Percentiles rank a stretch among this genome's conserved stretches.
Conservation (phyloP, 495 filamentous ascomycete genomes). For the Echria macrotheca region DNA sequence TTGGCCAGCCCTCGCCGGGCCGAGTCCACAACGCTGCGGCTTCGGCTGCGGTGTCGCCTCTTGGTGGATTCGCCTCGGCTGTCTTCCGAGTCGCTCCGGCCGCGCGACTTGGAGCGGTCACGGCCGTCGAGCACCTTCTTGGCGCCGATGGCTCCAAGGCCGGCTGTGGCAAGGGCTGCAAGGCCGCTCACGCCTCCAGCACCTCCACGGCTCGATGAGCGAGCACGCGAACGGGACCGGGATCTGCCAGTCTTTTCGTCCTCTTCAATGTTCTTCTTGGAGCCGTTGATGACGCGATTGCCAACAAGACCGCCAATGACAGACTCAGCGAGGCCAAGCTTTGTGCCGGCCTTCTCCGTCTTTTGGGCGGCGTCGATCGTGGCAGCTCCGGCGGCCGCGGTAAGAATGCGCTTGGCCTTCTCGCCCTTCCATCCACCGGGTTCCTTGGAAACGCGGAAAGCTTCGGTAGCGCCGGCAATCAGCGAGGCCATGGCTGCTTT, state of each 20-base stretch:
- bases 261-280: slow-evolving; percentile 56
- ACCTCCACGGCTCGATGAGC: slow-evolving; percentile 39
- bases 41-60: slow-evolving; percentile 39
- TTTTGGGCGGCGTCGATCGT: slow-evolving; percentile 75
- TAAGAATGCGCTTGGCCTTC: slow-evolving; percentile 82
- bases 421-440: slow-evolving; percentile 78
- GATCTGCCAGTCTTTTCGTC: slow-evolving; percentile 46
- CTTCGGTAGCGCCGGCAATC: slow-evolving; percentile 79
- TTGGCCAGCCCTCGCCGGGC: slow-evolving; percentile 42
- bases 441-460: slow-evolving; percentile 79
- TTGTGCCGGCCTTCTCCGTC: slow-evolving; percentile 62
- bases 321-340: slow-evolving; percentile 61
- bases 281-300: slow-evolving; percentile 74
- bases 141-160: slow-evolving; percentile 69
- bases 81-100: slow-evolving; percentile 45
- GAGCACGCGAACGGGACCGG: slow-evolving; percentile 48
- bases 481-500: slow-evolving; percentile 84
- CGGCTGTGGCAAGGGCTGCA: slow-evolving; percentile 67
- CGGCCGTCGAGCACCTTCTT: slow-evolving; percentile 71
- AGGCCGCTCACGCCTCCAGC: slow-evolving; percentile 46
- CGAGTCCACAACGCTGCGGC: slow-evolving; percentile 44
- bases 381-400: slow-evolving; percentile 78
- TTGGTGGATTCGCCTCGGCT: slow-evolving; percentile 37
- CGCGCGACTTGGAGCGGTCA: slow-evolving; percentile 56
- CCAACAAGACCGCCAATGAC: slow-evolving; percentile 80